Percentiles rank a stretch among this genome's conserved stretches.
Evolutionary conservation across 441 rosid genomes (phyloP).

Genomic region (Pelargonium fulgidum): DNA sequence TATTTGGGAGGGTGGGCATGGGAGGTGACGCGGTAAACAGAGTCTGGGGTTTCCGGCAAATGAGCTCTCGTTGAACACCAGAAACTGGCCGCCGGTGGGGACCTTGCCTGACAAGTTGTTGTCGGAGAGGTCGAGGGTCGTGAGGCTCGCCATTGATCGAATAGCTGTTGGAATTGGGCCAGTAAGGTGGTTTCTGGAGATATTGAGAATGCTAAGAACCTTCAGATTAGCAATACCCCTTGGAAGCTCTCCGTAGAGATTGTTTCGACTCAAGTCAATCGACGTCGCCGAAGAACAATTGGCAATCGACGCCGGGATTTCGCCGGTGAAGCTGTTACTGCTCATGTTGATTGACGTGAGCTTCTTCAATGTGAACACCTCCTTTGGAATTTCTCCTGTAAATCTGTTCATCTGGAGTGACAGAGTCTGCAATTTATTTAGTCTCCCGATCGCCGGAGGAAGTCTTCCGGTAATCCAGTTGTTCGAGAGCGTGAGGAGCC

Average conservation of each 20-base stretch:
- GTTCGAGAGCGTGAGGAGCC: slow-evolving; percentile 77
- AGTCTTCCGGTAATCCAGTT: slow-evolving; percentile 68
- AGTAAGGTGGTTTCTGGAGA: slow-evolving; percentile 67
- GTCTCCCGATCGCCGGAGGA: slow-evolving; percentile 67
- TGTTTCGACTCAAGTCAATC: slow-evolving; percentile 78
- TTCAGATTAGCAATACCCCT: slow-evolving; percentile 70
- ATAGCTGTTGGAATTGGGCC: slow-evolving; percentile 73
- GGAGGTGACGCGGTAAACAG: slow-evolving; percentile 25
- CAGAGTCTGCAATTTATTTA: slow-evolving; percentile 75
- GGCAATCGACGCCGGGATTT: slow-evolving; percentile 62
- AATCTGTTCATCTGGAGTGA: slow-evolving; percentile 84
- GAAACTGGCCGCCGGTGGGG: slow-evolving; percentile 83
- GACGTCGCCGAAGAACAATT: slow-evolving; percentile 73
- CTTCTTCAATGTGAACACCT: slow-evolving; percentile 71
- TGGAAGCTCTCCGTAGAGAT: slow-evolving; percentile 77
- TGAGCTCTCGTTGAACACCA: slow-evolving; percentile 89
- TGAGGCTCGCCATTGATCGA: slow-evolving; percentile 81
- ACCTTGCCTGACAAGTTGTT: slow-evolving; percentile 30
- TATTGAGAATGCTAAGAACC: slow-evolving; percentile 76
- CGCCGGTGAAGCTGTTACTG: slow-evolving; percentile 63
- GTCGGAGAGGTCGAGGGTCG: slow-evolving; percentile 78
- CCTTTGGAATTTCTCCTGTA: slow-evolving; percentile 64
- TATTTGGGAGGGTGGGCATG: slow-evolving; percentile 72
- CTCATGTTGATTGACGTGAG: slow-evolving; percentile 79
- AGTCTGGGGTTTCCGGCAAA: slow-evolving; percentile 77